Base-by-base conservation (phyloP, 148 eudicot species). In the Rhododendron kiyosumense region DNA sequence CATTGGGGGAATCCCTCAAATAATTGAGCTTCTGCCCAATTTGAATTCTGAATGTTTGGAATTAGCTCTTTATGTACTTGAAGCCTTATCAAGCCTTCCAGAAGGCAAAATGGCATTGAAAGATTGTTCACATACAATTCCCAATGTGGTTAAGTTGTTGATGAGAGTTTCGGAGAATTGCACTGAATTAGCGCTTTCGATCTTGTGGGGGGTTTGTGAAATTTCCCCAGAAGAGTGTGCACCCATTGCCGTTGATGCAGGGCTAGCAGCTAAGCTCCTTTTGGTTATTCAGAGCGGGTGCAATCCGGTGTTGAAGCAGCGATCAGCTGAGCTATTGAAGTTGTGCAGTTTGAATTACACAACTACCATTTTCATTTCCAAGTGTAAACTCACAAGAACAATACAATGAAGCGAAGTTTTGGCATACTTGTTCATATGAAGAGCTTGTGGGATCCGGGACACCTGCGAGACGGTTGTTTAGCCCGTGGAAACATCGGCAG, bases 311-410 rank as follows among this genome's bases (percentile, higher is more conserved):
- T 86, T 96, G 87, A 96, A 96, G 93, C 98, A 96, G 86, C 90
- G 90, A 82, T 90, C 98, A 24, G 93, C 98, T 3, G 98, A 94
- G 92, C 87, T 96, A 38, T 91, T 96, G 94, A 96, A 96, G 87
- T 79, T 96, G 41, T 96, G 97, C 86, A 96, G 98, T 88, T 84
- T 94, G 77, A 96, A 94, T 87, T 96, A 91, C 85, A 92, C 98
- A 45, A 87, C 91, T 45, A 87, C 98, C 38, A 86, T 89, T 76
- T 94, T 96, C 89, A 94, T 96, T 79, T 93, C 96, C 82, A 96
- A 96, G 93, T 96, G 98, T 90, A 96, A 94, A 92, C 94, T 96
- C 81, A 96, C 98, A 69, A 94, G 94, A 89, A 94, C 98, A 86
- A 87, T 96, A 89, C 98, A 92, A 85, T 93, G 93, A 93, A 2